Conservation (phyloP, 306 rosid species). For the Medicago arabica region DNA sequence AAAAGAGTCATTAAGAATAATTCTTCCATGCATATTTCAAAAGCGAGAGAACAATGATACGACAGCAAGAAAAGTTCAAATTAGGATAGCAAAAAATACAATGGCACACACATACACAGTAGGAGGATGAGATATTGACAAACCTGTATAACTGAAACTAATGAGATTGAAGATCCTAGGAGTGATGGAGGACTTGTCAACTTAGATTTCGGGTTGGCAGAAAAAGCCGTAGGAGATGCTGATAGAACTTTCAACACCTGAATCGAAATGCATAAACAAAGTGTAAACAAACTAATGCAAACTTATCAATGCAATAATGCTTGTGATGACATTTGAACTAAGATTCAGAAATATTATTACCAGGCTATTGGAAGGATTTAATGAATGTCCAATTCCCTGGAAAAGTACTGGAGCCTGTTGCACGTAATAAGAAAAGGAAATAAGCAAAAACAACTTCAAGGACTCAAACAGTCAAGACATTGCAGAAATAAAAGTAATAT, state of each 20-base stretch:
- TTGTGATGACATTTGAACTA: slow-evolving; percentile 21
- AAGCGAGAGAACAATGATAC: slow-evolving; percentile 22
- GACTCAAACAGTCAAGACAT: too few species aligned
- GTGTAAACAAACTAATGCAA: slow-evolving; percentile 29
- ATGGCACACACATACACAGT: not conserved
- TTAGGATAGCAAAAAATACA: slow-evolving; percentile 31
- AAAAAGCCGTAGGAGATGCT: slow-evolving; percentile 88
- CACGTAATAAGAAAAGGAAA: slow-evolving; percentile 30
- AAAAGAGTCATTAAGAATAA: not conserved
- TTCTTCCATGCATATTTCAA: not conserved
- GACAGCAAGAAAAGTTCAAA: not conserved
- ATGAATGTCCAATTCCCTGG: slow-evolving; percentile 90
- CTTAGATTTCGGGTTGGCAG: slow-evolving; percentile 87
- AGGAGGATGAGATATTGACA: slow-evolving; percentile 19
- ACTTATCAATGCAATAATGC: slow-evolving; percentile 24
- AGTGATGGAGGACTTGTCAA: slow-evolving; percentile 85
- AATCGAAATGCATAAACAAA: slow-evolving; percentile 22
- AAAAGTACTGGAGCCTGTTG: slow-evolving; percentile 96
- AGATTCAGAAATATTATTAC: slow-evolving; percentile 63
- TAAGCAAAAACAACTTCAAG: not conserved
- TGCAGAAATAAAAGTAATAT: not conserved
- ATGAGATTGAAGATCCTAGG: slow-evolving; percentile 82
- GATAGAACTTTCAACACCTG: slow-evolving; percentile 95
- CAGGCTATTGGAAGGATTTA: slow-evolving; percentile 85
- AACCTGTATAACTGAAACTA: slow-evolving; percentile 91